Percentiles rank a stretch among this genome's conserved stretches.
phyloP scores from a whole-genome alignment of 257 asterid species.

The Solanum chaucha region DNA sequence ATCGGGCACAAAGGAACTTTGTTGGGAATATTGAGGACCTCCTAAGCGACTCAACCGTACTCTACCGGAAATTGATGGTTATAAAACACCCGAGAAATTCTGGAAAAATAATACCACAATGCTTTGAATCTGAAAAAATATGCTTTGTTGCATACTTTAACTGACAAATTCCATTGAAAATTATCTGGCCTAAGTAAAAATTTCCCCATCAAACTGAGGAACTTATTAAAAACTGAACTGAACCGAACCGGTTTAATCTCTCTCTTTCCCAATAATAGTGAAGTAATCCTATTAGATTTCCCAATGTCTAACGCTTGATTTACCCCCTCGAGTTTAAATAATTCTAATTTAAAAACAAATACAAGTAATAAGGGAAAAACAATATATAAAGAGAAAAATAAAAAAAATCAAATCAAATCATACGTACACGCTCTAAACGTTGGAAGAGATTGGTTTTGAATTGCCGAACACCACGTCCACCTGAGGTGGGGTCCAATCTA shows the following conservation, averaged over 20 bases:
- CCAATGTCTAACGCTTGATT: neutral
- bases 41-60: neutral
- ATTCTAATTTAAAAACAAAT: neutral
- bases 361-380: neutral
- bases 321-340: neutral
- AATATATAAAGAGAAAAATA: neutral
- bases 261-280: neutral
- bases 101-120: neutral
- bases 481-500: slow-evolving; percentile 78
- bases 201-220: neutral
- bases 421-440: slow-evolving; percentile 71
- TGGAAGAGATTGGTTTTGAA: slow-evolving; percentile 92
- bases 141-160: neutral
- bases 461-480: slow-evolving; percentile 98
- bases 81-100: neutral
- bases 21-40: neutral
- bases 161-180: neutral
- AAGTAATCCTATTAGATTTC: neutral
- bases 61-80: neutral
- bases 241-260: neutral
- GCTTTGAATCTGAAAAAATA: neutral
- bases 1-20: neutral
- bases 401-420: neutral
- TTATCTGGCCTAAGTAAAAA: neutral
- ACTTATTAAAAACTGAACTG: neutral